Conservation (phyloP, 805 yeast genomes). For the Dipodascus geniculatus region DNA sequence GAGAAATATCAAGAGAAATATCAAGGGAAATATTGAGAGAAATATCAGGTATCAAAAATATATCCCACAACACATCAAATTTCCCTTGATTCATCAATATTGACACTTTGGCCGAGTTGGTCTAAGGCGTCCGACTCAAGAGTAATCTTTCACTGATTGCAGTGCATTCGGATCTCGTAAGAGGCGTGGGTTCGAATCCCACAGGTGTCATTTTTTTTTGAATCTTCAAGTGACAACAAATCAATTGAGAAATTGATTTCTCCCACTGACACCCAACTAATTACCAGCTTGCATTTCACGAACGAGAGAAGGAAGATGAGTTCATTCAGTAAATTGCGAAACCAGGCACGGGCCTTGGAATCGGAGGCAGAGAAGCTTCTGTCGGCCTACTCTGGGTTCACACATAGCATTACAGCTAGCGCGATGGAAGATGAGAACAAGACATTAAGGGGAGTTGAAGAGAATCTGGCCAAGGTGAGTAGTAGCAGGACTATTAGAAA, state of each 20-base stretch:
- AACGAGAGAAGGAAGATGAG: conserved; percentile 23
- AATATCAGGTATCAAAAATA: too few species aligned
- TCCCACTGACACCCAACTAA: not conserved
- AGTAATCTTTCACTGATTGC: conserved; percentile 1
- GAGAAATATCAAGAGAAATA: too few species aligned
- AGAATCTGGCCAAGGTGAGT: conserved; percentile 32
- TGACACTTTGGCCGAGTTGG: conserved; percentile 2
- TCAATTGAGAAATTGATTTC: not conserved
- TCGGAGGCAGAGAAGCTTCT: conserved; percentile 49
- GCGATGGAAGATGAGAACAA: conserved; percentile 38
- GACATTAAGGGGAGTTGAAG: conserved; percentile 38
- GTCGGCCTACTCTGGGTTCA: conserved; percentile 42
- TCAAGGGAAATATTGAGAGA: too few species aligned
- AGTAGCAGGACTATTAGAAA: conserved; percentile 7
- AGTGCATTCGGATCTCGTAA: conserved; percentile 2
- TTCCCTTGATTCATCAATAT: too few species aligned
- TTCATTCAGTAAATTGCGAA: conserved; percentile 54
- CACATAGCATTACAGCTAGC: conserved; percentile 37
- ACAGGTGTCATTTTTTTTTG: not conserved
- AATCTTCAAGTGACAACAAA: not conserved
- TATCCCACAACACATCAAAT: too few species aligned
- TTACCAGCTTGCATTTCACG: not conserved
- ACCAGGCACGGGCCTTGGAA: conserved; percentile 60
- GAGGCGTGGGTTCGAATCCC: conserved; percentile 2
- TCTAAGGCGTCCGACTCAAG: conserved; percentile 2